Evolutionary conservation across 495 filamentous ascomycete species (phyloP).

Genomic region (Friedmanniomyces endolithicus): DNA sequence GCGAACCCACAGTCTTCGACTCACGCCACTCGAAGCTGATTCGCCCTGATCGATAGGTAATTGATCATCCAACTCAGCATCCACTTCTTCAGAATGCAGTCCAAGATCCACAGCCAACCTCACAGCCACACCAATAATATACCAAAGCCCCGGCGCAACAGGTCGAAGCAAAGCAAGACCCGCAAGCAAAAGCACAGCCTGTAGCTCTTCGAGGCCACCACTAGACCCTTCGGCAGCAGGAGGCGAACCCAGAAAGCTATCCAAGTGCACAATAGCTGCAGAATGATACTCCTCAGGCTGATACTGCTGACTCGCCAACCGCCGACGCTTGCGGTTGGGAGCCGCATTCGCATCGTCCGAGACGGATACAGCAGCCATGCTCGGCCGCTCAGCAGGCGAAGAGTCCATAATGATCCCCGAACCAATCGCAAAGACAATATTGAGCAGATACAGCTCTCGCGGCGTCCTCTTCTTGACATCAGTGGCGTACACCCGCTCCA

Average conservation of each 20-base stretch:
- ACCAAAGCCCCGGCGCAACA: slow-evolving; percentile 89
- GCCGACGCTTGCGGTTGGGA: slow-evolving; percentile 38
- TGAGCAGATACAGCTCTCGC: slow-evolving; percentile 78
- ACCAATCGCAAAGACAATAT: slow-evolving; percentile 97
- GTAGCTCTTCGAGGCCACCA: slow-evolving; percentile 78
- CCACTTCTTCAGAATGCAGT: slow-evolving; percentile 82
- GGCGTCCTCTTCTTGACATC: slow-evolving; percentile 59
- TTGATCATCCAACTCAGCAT: slow-evolving; percentile 32
- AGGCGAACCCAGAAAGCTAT: slow-evolving; percentile 63
- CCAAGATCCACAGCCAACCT: slow-evolving; percentile 84
- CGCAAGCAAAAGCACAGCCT: slow-evolving; percentile 79
- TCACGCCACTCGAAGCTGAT: slow-evolving; percentile 30
- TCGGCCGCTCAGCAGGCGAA: slow-evolving; percentile 30
- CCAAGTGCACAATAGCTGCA: slow-evolving; percentile 79
- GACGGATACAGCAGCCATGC: slow-evolving; percentile 14
- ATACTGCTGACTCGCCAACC: slow-evolving; percentile 48
- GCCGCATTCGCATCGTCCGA: not conserved
- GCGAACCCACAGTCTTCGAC: slow-evolving; percentile 71
- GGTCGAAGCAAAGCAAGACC: slow-evolving; percentile 84
- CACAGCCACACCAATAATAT: slow-evolving; percentile 87
- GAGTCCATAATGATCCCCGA: slow-evolving; percentile 81
- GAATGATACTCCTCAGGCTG: slow-evolving; percentile 95
- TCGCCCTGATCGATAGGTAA: slow-evolving; percentile 13
- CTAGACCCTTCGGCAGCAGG: slow-evolving; percentile 51
- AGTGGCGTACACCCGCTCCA: slow-evolving; percentile 63